phyloP scores from a whole-genome alignment of 2,329 filamentous ascomycete species.

The Colletotrichum chrysophilum region DNA sequence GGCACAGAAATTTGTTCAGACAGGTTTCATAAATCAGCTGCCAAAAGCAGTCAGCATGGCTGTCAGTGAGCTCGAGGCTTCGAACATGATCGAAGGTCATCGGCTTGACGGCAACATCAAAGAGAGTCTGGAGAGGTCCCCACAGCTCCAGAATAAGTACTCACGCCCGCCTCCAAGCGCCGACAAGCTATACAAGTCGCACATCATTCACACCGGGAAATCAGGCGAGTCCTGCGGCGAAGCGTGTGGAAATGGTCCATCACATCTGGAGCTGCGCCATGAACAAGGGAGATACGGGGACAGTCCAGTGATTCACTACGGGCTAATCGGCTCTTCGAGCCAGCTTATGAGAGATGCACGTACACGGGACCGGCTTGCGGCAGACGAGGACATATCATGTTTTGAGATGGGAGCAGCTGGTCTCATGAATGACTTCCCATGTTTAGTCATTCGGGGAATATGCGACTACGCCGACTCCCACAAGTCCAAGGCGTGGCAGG shows the following conservation, averaged over 20 bases:
- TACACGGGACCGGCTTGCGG: conserved; percentile 31
- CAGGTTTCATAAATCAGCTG: no score
- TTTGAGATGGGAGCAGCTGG: conserved; percentile 36
- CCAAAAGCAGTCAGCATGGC: no score
- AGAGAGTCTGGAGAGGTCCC: no score
- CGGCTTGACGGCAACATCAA: background rate
- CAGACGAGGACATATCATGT: conserved; percentile 17
- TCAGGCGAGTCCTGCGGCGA: background rate
- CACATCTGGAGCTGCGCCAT: background rate
- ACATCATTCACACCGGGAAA: no score
- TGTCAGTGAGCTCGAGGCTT: no score
- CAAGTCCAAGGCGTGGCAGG: conserved; percentile 41
- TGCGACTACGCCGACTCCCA: conserved; percentile 46
- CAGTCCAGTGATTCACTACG: conserved; percentile 23
- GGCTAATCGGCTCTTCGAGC: conserved; percentile 34
- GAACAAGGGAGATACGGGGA: background rate
- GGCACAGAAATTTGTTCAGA: no score
- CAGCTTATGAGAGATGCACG: conserved; percentile 38
- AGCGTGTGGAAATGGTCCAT: background rate
- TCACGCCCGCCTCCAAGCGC: background rate
- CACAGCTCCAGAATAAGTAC: conserved; percentile 9
- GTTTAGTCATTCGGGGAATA: conserved; percentile 40
- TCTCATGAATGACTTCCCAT: background rate
- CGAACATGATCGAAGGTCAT: background rate
- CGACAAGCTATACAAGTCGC: conserved; percentile 1